Evolutionary conservation across 2,329 filamentous ascomycete species (phyloP).

Genomic region (Cercospora sojina): DNA sequence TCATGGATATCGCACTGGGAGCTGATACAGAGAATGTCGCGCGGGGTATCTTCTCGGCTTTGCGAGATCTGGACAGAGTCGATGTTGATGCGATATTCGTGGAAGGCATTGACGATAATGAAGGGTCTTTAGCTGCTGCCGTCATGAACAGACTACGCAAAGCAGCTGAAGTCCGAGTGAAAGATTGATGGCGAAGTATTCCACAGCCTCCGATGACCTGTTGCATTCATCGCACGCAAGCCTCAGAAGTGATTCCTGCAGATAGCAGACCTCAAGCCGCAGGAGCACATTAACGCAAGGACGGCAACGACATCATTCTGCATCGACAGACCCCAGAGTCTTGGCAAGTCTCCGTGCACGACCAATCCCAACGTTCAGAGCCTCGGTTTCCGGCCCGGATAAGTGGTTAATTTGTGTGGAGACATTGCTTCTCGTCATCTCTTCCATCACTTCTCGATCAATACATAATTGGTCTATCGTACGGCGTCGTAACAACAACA

Average conservation of each 20-base stretch:
- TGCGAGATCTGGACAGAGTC: conserved; percentile 78
- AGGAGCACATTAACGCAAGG: background rate
- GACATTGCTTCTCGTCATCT: background rate
- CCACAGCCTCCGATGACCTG: background rate
- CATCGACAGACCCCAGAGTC: background rate
- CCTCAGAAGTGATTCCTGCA: background rate
- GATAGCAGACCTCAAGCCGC: background rate
- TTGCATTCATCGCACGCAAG: background rate
- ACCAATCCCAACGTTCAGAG: background rate
- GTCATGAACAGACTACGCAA: conserved; percentile 54
- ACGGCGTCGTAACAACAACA: background rate
- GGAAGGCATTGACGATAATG: conserved; percentile 69
- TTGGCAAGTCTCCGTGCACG: background rate
- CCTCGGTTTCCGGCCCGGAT: conserved; percentile 9
- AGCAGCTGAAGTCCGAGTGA: conserved; percentile 45
- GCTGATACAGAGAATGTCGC: conserved; percentile 71
- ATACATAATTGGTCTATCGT: background rate
- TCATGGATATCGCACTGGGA: conserved; percentile 73
- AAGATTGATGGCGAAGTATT: background rate
- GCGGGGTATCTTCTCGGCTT: conserved; percentile 79
- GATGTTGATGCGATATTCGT: conserved; percentile 83
- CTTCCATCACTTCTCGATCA: background rate
- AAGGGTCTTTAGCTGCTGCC: conserved; percentile 77
- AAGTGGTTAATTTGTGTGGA: background rate
- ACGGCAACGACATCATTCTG: background rate